phyloP scores from a whole-genome alignment of 2,329 filamentous ascomycete species.

The Nemania sp. region DNA sequence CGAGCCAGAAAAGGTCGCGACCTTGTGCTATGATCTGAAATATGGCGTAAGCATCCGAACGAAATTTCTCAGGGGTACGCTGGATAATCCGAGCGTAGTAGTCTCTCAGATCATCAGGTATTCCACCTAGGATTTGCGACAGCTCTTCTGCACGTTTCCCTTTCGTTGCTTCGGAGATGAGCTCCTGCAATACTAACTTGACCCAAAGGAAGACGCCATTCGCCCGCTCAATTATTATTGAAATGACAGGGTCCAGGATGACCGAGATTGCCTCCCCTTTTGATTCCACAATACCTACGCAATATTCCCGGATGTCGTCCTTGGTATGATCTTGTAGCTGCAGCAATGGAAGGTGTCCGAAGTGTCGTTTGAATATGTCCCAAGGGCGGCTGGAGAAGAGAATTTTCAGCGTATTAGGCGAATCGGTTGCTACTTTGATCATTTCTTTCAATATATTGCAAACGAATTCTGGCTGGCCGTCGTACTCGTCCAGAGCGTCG shows the following conservation, averaged over 20 bases:
- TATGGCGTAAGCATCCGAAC: not conserved
- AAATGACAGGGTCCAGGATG: not conserved
- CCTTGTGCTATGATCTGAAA: not conserved
- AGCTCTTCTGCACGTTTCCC: not conserved
- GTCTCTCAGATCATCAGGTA: not conserved
- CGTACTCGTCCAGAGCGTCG: not conserved
- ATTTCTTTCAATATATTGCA: not conserved
- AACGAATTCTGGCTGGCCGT: not conserved
- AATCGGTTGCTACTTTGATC: not conserved
- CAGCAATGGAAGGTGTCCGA: not conserved
- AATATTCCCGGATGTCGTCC: slow-evolving; percentile 27
- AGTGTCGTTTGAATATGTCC: not conserved
- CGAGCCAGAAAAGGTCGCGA: not conserved
- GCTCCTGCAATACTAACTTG: not conserved
- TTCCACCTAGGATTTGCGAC: not conserved
- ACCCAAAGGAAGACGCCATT: not conserved
- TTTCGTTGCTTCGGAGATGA: not conserved
- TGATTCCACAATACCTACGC: not conserved
- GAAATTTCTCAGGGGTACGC: not conserved
- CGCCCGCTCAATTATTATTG: not conserved
- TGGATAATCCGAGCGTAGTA: not conserved
- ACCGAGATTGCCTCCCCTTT: not conserved
- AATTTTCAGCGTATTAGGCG: not conserved
- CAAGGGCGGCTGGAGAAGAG: not conserved
- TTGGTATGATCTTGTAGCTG: slow-evolving; percentile 27